Evolutionary conservation across 2,329 filamentous ascomycete species (phyloP), one percentile per base, ranked within the genome.

Genomic region (Penicillium sp.): DNA sequence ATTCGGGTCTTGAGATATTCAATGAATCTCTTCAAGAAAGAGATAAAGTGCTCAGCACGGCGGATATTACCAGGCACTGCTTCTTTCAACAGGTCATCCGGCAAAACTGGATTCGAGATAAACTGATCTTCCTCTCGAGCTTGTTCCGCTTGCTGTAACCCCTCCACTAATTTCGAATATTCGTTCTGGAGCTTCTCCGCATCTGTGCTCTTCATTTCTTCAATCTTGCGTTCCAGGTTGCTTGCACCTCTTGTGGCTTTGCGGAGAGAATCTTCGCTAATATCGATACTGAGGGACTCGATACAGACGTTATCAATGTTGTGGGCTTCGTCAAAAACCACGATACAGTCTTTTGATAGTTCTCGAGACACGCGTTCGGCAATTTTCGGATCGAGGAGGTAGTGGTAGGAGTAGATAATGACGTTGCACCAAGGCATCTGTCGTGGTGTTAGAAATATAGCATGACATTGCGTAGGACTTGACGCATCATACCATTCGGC

Each of bases 261-360:
- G 22, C 93, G 86, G 52, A 99, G 75, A 0, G 93, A 97, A 65
- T 98, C 95, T 71, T 99, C 93, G 0, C 93, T 98, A 56, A 99
- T 85, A 68, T 99, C 95, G 43, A 96, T 98, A 70, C 95, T 99
- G 13, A 98, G 79, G 2, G 95, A 93, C 71, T 99, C 95, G 64
- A 99, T 99, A 73, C 96, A 99, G 57, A 99, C 95, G 71, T 99
- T 99, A 82, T 99, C 95, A 66, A 99, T 99, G 70, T 99, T 99
- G 79, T 99, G 95, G 14, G 95, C 95, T 75, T 99, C 95, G 70
- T 99, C 95, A 63, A 99, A 99, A 3, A 99, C 95, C 21, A 99
- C 91, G 52, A 99, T 99, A 73, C 93, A 97, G 73, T 99, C 96
- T 67, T 97, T 97, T 0, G 95, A 97, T 11, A 99, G 85, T 69